These are phyloP conservation scores for Melastoma candidum DNA, from an alignment of 441 rosid genomes.

Conservation along the genomic window DNA sequence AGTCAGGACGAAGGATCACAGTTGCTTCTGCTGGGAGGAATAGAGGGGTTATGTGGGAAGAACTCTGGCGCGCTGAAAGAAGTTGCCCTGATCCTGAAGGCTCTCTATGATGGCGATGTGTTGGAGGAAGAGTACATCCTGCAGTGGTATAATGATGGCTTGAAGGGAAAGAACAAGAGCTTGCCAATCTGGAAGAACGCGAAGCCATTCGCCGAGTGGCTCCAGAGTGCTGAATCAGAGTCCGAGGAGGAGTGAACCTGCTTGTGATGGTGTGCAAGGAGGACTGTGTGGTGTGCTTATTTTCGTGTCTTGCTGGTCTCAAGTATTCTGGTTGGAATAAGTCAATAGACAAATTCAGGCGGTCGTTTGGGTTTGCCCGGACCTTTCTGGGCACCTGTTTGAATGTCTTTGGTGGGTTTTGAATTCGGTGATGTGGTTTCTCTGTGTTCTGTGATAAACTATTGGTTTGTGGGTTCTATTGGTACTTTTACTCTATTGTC, in stretches of 20 bases:
- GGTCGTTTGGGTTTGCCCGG: no score
- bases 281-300: no score
- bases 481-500: no score
- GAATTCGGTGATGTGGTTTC: no score
- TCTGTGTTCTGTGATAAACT: no score
- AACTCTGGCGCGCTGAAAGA: slow-evolving; percentile 45
- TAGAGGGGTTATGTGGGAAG: slow-evolving; percentile 38
- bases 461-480: no score
- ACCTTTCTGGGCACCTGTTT: no score
- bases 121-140: slow-evolving; percentile 69
- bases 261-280: no score
- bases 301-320: no score
- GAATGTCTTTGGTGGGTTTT: no score
- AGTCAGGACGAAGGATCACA: slow-evolving; percentile 41
- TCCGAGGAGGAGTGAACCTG: slow-evolving; percentile 46
- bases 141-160: slow-evolving; percentile 58
- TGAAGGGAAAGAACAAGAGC: slow-evolving; percentile 31
- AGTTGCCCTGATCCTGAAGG: slow-evolving; percentile 57
- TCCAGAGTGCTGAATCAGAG: slow-evolving; percentile 80
- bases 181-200: slow-evolving; percentile 47
- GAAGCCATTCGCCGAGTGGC: slow-evolving; percentile 77
- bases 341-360: no score
- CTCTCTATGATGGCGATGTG: slow-evolving; percentile 55
- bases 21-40: slow-evolving; percentile 37
- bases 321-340: no score